Evolutionary conservation across 2,329 filamentous ascomycete species (phyloP), one percentile per base, ranked within the genome.

Genomic region (Decorospora gaudefroyi): DNA sequence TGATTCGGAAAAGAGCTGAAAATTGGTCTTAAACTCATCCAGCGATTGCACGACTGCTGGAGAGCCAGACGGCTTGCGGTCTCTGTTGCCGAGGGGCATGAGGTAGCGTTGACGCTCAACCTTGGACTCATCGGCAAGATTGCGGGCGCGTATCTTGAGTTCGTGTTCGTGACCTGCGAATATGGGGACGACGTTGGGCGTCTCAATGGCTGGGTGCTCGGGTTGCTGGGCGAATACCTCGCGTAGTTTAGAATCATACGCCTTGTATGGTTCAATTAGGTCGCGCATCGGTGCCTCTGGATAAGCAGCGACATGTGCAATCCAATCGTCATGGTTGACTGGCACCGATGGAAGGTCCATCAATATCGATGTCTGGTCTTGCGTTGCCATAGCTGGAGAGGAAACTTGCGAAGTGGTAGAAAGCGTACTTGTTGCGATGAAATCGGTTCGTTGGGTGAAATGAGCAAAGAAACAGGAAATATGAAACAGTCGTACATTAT

Each of bases 1-100:
- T 1, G 82, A 86, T 69, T 95, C 90, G 1, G 86, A 90, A 64
- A 95, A 95, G 46, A 95, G 67, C 46, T 81, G 81, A 71, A 95
- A 92, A 69, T 93, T 92, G 34, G 81, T 80, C 64, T 84, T 83
- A 58, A 93, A 95, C 19, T 88, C 84, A 33, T 80, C 77, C 31
- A 93, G 64, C 9, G 79, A 79, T 16, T 76, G 65, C 0, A 91
- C 88, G 3, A 87, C 79, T 2, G 89, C 88, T 3, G 81, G 81
- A 1, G 84, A 79, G 4, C 81, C 85, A 62, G 82, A 72, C 0
- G 74, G 59, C 34, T 83, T 83, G 23, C 89, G 83, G 36, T 85
- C 78, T 3, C 82, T 74, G 0, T 79, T 71, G 0, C 79, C 76
- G 18, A 90, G 76, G 4, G 80, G 66, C 85, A 90, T 88, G 64